These are phyloP conservation scores for Nitzschia sp. DNA, from an alignment of 108 stramenopile species.

Conservation along the genomic window DNA sequence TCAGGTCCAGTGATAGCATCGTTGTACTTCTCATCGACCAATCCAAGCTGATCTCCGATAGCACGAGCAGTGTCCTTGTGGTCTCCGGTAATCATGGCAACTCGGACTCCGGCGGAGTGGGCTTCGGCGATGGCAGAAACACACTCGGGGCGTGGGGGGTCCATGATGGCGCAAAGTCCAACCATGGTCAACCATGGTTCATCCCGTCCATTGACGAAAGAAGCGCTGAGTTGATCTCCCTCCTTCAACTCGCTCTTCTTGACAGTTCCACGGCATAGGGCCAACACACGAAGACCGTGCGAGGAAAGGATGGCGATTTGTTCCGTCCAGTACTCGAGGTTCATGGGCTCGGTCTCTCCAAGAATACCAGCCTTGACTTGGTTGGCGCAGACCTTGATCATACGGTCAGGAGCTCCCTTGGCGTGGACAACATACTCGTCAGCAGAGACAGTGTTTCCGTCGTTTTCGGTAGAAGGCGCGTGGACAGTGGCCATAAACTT, in stretches of 20 bases:
- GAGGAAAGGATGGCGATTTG: constrained; percentile 76
- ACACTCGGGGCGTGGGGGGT: constrained; percentile 93
- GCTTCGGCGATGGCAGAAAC: constrained; percentile 83
- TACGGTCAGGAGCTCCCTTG: constrained; percentile 95
- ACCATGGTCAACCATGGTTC: constrained; percentile 80
- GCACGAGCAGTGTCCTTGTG: constrained; percentile 84
- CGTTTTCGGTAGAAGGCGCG: constrained; percentile 20
- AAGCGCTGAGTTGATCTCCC: constrained; percentile 61
- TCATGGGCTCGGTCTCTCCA: constrained; percentile 58
- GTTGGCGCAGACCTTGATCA: constrained; percentile 71
- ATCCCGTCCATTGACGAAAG: constrained; percentile 59
- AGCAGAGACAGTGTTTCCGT: constrained; percentile 26
- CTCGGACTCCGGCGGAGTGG: constrained; percentile 88
- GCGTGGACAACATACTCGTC: constrained; percentile 70
- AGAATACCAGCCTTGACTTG: constrained; percentile 58
- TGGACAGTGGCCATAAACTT: constrained; percentile 80
- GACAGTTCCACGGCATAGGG: constrained; percentile 64
- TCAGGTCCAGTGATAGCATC: constrained; percentile 78
- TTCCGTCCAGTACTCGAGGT: constrained; percentile 70
- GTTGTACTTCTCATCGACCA: constrained; percentile 62
- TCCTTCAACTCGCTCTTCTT: constrained; percentile 45
- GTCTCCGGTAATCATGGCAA: constrained; percentile 98
- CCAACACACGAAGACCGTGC: constrained; percentile 93
- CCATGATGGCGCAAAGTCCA: constrained; percentile 92
- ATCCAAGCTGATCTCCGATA: constrained; percentile 56